phyloP scores from a whole-genome alignment of 805 yeast species.

The Saturnispora halmiae region DNA sequence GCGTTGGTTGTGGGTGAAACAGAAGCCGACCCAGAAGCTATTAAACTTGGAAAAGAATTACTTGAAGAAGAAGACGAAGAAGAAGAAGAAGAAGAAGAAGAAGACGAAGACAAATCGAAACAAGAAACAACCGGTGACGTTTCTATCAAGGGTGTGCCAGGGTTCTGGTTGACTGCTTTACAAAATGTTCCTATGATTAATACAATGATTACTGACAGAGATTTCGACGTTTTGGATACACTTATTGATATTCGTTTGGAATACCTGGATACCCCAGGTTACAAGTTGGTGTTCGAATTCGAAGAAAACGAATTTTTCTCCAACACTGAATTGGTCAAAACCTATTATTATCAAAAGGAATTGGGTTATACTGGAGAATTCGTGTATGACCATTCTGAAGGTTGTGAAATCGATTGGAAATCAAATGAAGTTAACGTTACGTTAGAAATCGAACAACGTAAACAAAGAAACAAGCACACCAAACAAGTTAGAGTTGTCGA shows the following conservation, averaged over 20 bases:
- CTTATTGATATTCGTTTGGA: conserved; percentile 67
- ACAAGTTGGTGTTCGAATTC: conserved; percentile 78
- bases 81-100: conserved; percentile 33
- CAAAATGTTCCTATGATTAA: conserved; percentile 75
- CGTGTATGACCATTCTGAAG: conserved; percentile 95
- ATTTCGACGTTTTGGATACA: conserved; percentile 67
- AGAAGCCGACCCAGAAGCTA: conserved; percentile 70
- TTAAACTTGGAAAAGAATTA: conserved; percentile 35
- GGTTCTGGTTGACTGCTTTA: conserved; percentile 94
- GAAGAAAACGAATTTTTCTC: conserved; percentile 66
- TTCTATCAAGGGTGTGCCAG: conserved; percentile 62
- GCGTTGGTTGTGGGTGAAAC: conserved; percentile 59
- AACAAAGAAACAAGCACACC: conserved; percentile 93
- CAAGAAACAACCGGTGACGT: not conserved
- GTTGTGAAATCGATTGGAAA: conserved; percentile 76
- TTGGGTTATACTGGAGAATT: conserved; percentile 92
- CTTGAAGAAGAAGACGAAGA: conserved; percentile 37
- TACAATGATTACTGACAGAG: conserved; percentile 83
- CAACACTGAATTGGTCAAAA: conserved; percentile 65
- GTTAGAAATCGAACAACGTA: conserved; percentile 80
- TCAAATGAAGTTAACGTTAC: conserved; percentile 77
- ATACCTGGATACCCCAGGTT: conserved; percentile 80
- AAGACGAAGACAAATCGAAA: conserved; percentile 30
- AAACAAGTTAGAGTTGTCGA: conserved; percentile 94
- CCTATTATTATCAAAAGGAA: conserved; percentile 90